These are phyloP conservation scores for Neurospora sp. DNA, from an alignment of 495 filamentous ascomycete genomes.

Conservation along the genomic window DNA sequence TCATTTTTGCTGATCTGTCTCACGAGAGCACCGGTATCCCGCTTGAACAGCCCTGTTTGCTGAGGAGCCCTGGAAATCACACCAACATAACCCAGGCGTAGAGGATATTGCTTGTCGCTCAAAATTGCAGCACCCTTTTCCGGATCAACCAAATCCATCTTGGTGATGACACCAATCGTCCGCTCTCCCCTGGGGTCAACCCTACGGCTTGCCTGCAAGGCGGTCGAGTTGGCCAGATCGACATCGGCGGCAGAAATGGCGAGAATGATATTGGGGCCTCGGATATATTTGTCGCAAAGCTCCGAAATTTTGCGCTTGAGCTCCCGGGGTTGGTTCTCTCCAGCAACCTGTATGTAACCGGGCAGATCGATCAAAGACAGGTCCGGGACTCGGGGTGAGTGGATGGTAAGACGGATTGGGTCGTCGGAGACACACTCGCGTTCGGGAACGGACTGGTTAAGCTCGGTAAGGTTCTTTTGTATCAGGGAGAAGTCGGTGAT, in stretches of 20 bases:
- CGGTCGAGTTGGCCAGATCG: conserved; percentile 92
- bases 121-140: conserved; percentile 67
- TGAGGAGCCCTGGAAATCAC: conserved; percentile 74
- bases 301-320: conserved; percentile 93
- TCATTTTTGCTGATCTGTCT: conserved; percentile 81
- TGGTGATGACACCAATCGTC: conserved; percentile 96
- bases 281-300: conserved; percentile 97
- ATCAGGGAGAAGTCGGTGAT: conserved; percentile 90
- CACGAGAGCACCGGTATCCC: conserved; percentile 73
- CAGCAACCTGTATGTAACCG: conserved; percentile 92
- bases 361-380: conserved; percentile 94
- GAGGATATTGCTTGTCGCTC: conserved; percentile 82
- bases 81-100: conserved; percentile 93
- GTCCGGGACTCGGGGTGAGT: conserved; percentile 91
- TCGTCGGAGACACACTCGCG: conserved; percentile 90
- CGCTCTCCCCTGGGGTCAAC: conserved; percentile 92
- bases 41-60: conserved; percentile 67
- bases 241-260: conserved; percentile 97
- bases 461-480: conserved; percentile 84
- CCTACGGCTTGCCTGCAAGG: conserved; percentile 76
- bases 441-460: conserved; percentile 87
- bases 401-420: conserved; percentile 89
- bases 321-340: conserved; percentile 79
- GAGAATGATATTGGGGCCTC: conserved; percentile 88
- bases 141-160: conserved; percentile 96